Evolutionary conservation across 306 rosid species (phyloP), one percentile per base, ranked within the genome.

Genomic region (Lotus japonicus): DNA sequence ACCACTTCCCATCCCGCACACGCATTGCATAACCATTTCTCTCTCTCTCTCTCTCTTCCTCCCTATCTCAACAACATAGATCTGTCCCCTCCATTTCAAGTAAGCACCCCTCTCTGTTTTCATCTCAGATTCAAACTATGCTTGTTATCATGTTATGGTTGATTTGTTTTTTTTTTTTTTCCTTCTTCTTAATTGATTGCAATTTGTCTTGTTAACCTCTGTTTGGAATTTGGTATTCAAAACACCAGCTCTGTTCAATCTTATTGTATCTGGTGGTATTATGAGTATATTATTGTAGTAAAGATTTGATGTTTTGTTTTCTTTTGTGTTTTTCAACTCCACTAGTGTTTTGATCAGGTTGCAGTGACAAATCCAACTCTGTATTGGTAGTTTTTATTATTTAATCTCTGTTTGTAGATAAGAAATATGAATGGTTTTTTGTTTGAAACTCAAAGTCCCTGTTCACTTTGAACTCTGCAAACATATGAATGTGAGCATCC

Each of bases 1-100:
- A 28, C 55, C 65, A 43, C 74, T 56, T 56, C 33, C 45, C 44
- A 15, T 57, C 58, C 33, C 15, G 33, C 41, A 45, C 41, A 45
- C 66, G 42, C 75, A 13, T 8, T 18, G 7, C 36, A 0, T 28
- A n/a, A n/a, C n/a, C n/a, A n/a, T n/a, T n/a, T n/a, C n/a, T n/a
- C n/a, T n/a, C 21, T 9, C 23, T 56, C 43, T 11, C 44, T 17
- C 19, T 26, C 71, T 31, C 55, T 48, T 18, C 42, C 36, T 11
- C 68, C 68, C 77, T 46, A 77, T 45, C 13, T 70, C 3, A 11
- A 57, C 9, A 31, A 35, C 36, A 4, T 48, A 64, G 72, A 70
- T 77, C 81, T 70, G 11, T 70, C 43, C 36, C 61, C 72, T 55
- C 55, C 77, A 21, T 70, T 77, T 70, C 14, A 72, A 11, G 81